Percentiles rank a stretch among this genome's conserved stretches.
Conservation (phyloP, 371 early-diverging fungal species). For the Mucor velutinosus region DNA sequence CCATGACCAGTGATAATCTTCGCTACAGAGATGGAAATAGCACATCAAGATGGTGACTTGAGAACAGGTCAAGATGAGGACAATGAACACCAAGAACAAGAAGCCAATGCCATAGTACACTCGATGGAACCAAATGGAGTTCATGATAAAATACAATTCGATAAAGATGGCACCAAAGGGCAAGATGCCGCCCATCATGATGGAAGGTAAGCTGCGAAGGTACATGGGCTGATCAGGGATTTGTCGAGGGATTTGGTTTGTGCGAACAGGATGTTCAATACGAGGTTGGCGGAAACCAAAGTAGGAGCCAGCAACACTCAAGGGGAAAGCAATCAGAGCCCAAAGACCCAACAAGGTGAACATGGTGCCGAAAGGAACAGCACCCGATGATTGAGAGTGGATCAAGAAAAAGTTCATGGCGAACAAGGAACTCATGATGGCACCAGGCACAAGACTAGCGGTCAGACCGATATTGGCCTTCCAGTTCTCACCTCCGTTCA, state of each 20-base stretch:
- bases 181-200: conserved; percentile 82
- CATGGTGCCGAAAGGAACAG: conserved; percentile 93
- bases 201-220: conserved; percentile 71
- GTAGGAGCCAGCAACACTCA: conserved; percentile 91
- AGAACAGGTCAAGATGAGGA: conserved; percentile 81
- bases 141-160: conserved; percentile 88
- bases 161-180: conserved; percentile 94
- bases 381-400: conserved; percentile 84
- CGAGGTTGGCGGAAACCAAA: conserved; percentile 87
- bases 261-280: conserved; percentile 89
- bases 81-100: conserved; percentile 78
- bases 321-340: conserved; percentile 87
- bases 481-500: conserved; percentile 90
- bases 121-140: conserved; percentile 89
- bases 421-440: conserved; percentile 70
- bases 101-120: conserved; percentile 93
- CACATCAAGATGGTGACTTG: conserved; percentile 85
- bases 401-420: conserved; percentile 91
- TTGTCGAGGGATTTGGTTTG: conserved; percentile 92
- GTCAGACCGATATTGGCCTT: conserved; percentile 81
- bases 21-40: conserved; percentile 91
- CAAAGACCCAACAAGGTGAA: conserved; percentile 84
- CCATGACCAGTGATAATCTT: conserved; percentile 97
- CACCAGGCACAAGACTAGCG: conserved; percentile 81
- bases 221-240: conserved; percentile 84